These are phyloP conservation scores for Pyrus pyrifolia DNA, from an alignment of 306 rosid species.

Conservation along the genomic window DNA sequence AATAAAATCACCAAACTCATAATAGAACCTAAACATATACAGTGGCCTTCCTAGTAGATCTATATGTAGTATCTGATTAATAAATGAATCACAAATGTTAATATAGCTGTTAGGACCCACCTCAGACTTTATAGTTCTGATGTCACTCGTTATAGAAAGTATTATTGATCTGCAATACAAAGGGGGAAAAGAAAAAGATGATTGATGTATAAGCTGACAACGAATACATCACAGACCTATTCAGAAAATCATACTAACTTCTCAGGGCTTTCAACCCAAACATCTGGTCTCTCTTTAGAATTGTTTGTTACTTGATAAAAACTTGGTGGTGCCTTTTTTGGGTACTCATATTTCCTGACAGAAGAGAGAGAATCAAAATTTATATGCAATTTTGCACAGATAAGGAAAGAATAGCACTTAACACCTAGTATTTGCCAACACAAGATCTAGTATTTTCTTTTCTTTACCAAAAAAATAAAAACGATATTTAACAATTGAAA, in stretches of 20 bases:
- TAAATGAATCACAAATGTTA: neutral
- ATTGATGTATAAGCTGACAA: neutral
- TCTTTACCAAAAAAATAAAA: no score
- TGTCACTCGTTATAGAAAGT: constrained; percentile 82
- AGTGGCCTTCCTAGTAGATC: neutral
- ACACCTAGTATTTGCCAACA: neutral
- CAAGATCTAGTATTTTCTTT: neutral
- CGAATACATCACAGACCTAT: neutral
- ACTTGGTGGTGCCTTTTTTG: constrained; percentile 71
- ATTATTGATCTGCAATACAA: constrained; percentile 44
- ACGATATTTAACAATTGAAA: neutral
- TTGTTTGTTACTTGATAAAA: constrained; percentile 86
- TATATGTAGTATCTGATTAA: neutral
- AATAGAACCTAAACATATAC: neutral
- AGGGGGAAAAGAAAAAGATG: neutral
- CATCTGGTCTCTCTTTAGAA: constrained; percentile 96
- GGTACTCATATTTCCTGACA: constrained; percentile 76
- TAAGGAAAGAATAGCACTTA: neutral
- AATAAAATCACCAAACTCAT: neutral
- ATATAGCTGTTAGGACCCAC: constrained; percentile 36
- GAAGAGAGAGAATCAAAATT: constrained; percentile 9
- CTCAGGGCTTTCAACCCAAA: constrained; percentile 95
- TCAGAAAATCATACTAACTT: constrained; percentile 42
- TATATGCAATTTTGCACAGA: neutral
- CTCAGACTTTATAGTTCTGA: constrained; percentile 86